Evolutionary conservation across 305 asterid species (phyloP).

Genomic region (Fraxinus angustifolia): DNA sequence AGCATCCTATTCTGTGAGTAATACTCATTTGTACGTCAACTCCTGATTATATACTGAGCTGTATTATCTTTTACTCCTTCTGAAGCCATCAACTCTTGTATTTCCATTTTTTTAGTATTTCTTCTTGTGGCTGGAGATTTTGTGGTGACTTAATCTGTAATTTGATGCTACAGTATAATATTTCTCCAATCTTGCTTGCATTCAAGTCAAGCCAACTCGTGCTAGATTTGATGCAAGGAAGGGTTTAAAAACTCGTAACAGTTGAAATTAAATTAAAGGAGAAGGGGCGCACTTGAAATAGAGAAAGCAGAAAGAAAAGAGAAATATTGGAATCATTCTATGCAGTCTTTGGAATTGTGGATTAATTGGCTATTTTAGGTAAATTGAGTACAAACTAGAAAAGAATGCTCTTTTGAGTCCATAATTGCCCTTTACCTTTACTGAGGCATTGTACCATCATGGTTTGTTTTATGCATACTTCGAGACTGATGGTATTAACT

Average conservation of each 20-base stretch:
- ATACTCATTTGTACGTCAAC: background rate
- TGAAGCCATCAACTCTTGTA: background rate
- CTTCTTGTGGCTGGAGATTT: background rate
- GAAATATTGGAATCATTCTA: background rate
- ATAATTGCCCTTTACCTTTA: background rate
- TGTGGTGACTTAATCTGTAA: background rate
- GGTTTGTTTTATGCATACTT: background rate
- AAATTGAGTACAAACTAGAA: background rate
- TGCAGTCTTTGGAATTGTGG: background rate
- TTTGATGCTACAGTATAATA: background rate
- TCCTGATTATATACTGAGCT: constrained; percentile 8
- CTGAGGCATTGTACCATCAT: background rate
- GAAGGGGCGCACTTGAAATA: background rate
- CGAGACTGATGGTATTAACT: background rate
- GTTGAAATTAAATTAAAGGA: background rate
- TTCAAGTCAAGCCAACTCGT: background rate
- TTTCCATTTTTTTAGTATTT: background rate
- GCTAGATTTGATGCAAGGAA: background rate
- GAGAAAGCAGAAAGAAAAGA: background rate
- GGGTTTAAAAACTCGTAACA: background rate
- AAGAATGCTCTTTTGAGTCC: background rate
- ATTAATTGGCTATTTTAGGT: background rate
- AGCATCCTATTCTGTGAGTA: constrained; percentile 87
- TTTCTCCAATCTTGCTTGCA: constrained; percentile 1
- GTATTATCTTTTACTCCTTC: background rate